Percentiles rank a stretch among this genome's conserved stretches.
Evolutionary conservation across 2,329 filamentous ascomycete species (phyloP).

Genomic region (Dactylellina parvicollis): DNA sequence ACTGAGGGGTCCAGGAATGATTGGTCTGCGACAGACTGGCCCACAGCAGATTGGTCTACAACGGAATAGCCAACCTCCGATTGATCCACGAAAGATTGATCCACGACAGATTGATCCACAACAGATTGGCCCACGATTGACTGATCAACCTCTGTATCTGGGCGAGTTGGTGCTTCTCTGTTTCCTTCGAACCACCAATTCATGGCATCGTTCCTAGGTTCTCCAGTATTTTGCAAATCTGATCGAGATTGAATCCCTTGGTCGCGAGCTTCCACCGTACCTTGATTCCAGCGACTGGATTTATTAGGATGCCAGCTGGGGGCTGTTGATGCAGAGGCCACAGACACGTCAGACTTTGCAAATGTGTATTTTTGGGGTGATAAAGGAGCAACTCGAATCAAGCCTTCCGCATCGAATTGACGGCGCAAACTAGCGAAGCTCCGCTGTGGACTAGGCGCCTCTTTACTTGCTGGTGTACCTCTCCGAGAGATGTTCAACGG

Average conservation of each 20-base stretch:
- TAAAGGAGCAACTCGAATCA: constrained; percentile 33
- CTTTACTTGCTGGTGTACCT: constrained; percentile 32
- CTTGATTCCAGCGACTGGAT: constrained; percentile 39
- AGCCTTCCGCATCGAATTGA: constrained; percentile 39
- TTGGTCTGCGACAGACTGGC: constrained; percentile 11
- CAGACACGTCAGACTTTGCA: constrained; percentile 44
- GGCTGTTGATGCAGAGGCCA: constrained; percentile 38
- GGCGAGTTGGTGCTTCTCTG: constrained; percentile 9
- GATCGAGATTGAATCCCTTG: constrained; percentile 42
- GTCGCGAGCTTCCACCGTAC: constrained; percentile 34
- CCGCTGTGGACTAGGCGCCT: constrained; percentile 27
- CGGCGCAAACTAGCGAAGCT: constrained; percentile 48
- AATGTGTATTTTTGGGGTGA: constrained; percentile 31
- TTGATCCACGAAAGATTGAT: constrained; percentile 17
- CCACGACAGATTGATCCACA: constrained; percentile 24
- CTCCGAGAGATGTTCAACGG: constrained; percentile 47
- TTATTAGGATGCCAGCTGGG: constrained; percentile 51
- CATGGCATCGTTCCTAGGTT: constrained; percentile 44
- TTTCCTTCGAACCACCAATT: constrained; percentile 54
- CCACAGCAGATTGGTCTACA: constrained; percentile 11
- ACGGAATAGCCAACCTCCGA: constrained; percentile 36
- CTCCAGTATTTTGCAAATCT: constrained; percentile 22
- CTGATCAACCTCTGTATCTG: constrained; percentile 46
- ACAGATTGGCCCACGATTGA: constrained; percentile 32
- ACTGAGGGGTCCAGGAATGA: constrained; percentile 19